Percentiles rank a stretch among this genome's conserved stretches.
Conservation (phyloP, 2,329 filamentous ascomycete species). For the Mollisia scopiformis region DNA sequence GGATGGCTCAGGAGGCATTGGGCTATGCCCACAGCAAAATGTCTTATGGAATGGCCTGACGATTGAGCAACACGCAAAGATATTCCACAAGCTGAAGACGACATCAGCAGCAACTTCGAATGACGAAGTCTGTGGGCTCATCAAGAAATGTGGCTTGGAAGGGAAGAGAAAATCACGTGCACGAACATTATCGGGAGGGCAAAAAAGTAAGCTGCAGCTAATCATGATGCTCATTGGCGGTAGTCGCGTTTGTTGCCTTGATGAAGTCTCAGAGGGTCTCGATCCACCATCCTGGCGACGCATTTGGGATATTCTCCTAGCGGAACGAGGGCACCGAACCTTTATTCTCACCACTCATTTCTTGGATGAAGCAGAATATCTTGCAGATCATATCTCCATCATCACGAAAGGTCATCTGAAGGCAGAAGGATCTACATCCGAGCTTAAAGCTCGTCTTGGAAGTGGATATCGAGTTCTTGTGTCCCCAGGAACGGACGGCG, state of each 20-base stretch:
- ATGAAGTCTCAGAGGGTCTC: constrained; percentile 87
- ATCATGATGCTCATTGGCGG: constrained; percentile 93
- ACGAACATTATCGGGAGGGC: constrained; percentile 80
- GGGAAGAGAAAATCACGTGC: constrained; percentile 72
- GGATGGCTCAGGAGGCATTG: constrained; percentile 74
- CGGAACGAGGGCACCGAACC: constrained; percentile 77
- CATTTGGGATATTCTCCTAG: constrained; percentile 89
- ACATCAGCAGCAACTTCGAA: constrained; percentile 51
- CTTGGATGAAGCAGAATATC: constrained; percentile 84
- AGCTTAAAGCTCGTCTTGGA: constrained; percentile 78
- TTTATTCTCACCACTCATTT: constrained; percentile 91
- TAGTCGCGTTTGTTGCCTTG: constrained; percentile 82
- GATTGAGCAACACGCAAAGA: constrained; percentile 77
- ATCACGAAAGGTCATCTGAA: constrained; percentile 80
- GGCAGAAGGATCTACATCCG: constrained; percentile 79
- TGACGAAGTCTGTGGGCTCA: constrained; percentile 60
- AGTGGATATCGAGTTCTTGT: constrained; percentile 81
- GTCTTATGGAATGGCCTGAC: constrained; percentile 88
- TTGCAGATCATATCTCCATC: constrained; percentile 85
- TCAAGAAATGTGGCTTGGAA: constrained; percentile 71
- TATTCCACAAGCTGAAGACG: constrained; percentile 81
- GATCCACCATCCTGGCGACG: constrained; percentile 83
- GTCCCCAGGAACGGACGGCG: constrained; percentile 56
- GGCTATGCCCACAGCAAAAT: constrained; percentile 88
- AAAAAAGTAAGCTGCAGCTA: constrained; percentile 87